Percentiles rank a stretch among this genome's conserved stretches.
Evolutionary conservation across 2,329 filamentous ascomycete species (phyloP).

Genomic region (Thelonectria discophora): DNA sequence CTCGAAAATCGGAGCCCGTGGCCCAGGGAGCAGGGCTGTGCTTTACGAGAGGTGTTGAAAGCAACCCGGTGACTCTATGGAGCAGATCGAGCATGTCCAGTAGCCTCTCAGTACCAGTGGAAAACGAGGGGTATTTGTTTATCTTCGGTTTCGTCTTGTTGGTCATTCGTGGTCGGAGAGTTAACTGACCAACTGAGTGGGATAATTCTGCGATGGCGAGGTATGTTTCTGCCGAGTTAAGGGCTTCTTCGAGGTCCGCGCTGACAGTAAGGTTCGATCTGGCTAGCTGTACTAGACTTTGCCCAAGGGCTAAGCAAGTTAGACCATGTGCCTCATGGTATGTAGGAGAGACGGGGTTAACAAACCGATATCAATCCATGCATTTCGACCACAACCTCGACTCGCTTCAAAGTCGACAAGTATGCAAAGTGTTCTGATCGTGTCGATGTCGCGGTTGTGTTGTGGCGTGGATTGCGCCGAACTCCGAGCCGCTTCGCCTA

Average conservation of each 20-base stretch:
- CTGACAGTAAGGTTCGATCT: neutral
- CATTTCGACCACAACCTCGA: slow-evolving; percentile 1
- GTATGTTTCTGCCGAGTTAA: slow-evolving; percentile 2
- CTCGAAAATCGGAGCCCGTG: slow-evolving; percentile 6
- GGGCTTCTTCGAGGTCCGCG: neutral
- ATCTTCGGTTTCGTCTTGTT: neutral
- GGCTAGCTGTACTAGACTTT: slow-evolving; percentile 4
- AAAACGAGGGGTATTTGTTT: neutral
- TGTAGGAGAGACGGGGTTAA: too few relatives aligned
- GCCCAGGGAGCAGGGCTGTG: slow-evolving; percentile 1
- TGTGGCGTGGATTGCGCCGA: neutral
- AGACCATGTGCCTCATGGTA: neutral
- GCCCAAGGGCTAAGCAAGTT: neutral
- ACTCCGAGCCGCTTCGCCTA: slow-evolving; percentile 3
- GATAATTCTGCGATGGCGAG: slow-evolving; percentile 2
- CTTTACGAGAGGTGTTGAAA: neutral
- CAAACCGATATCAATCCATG: slow-evolving; percentile 23
- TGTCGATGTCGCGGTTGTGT: neutral
- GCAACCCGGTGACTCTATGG: neutral
- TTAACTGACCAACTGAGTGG: neutral
- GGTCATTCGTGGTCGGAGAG: neutral
- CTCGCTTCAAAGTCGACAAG: slow-evolving; percentile 15
- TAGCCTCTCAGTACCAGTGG: neutral
- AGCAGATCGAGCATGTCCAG: neutral
- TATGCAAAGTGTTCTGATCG: slow-evolving; percentile 9